These are phyloP conservation scores for Blakeslea trispora DNA, from an alignment of 371 early-diverging fungal species.

Conservation along the genomic window DNA sequence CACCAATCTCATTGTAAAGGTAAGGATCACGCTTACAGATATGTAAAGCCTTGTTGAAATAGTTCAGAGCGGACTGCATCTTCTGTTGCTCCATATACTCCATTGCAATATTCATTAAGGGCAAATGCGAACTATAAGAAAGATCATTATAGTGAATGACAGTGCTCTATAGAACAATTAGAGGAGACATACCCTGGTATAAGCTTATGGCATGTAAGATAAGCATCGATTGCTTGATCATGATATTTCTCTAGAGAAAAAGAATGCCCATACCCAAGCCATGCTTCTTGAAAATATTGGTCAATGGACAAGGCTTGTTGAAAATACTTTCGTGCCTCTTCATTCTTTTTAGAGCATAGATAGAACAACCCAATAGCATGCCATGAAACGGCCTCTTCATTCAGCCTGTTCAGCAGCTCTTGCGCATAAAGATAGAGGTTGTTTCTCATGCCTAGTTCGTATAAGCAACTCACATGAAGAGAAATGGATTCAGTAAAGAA, in stretches of 20 bases:
- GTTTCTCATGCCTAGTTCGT: conserved; percentile 58
- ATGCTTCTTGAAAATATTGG: conserved; percentile 64
- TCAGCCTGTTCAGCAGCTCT: conserved; percentile 31
- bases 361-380: conserved; percentile 81
- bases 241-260: conserved; percentile 74
- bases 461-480: conserved; percentile 65
- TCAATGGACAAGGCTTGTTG: conserved; percentile 64
- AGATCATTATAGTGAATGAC: too few relatives aligned
- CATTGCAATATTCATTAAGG: conserved; percentile 75
- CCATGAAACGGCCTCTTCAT: conserved; percentile 54
- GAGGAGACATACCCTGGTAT: conserved; percentile 70
- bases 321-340: conserved; percentile 56
- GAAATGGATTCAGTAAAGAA: conserved; percentile 61
- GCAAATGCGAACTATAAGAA: conserved; percentile 61
- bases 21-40: conserved; percentile 66
- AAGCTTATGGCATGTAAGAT: conserved; percentile 60
- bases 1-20: conserved; percentile 71
- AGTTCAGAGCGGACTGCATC: conserved; percentile 56
- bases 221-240: conserved; percentile 79
- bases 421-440: conserved; percentile 63
- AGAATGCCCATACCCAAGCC: conserved; percentile 84
- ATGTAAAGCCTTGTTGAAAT: conserved; percentile 49
- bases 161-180: too few relatives aligned
- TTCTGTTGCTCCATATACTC: conserved; percentile 66
- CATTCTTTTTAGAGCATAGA: conserved; percentile 53